phyloP scores from a whole-genome alignment of 768 basidiomycete species.

The Termitomyces sp. region DNA sequence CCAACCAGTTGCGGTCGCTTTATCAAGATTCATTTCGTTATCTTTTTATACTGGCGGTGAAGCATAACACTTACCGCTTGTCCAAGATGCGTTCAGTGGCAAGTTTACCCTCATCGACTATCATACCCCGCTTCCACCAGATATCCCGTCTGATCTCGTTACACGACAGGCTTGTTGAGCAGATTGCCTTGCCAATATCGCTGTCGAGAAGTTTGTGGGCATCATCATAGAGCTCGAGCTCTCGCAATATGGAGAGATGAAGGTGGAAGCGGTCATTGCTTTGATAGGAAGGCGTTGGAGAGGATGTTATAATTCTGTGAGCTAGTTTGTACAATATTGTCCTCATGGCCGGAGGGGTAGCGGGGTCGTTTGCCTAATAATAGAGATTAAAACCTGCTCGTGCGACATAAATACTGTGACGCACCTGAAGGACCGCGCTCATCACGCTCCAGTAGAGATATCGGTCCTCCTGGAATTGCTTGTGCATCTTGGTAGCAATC shows the following conservation, averaged over 20 bases:
- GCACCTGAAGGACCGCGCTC: constrained; percentile 76
- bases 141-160: constrained; percentile 77
- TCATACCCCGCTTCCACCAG: constrained; percentile 54
- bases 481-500: constrained; percentile 81
- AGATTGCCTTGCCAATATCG: constrained; percentile 66
- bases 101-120: constrained; percentile 58
- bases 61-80: constrained; percentile 46
- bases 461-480: constrained; percentile 78
- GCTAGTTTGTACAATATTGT: constrained; percentile 74
- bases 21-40: constrained; percentile 11
- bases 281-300: constrained; percentile 60
- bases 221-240: constrained; percentile 68
- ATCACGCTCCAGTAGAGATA: constrained; percentile 85
- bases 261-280: constrained; percentile 78
- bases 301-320: constrained; percentile 66
- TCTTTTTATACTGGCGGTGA: neutral
- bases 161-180: constrained; percentile 67
- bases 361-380: constrained; percentile 65
- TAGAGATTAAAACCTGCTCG: constrained; percentile 1
- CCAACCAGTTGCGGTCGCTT: constrained; percentile 86
- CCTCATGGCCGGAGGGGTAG: constrained; percentile 62
- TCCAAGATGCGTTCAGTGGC: constrained; percentile 61
- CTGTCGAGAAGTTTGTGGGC: constrained; percentile 67
- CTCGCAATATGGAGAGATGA: constrained; percentile 68
- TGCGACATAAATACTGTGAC: neutral